Percentiles rank a stretch among this genome's conserved stretches.
These are phyloP conservation scores for Stagonosporopsis chrysanthemi DNA, from an alignment of 2,329 filamentous ascomycete genomes.

Conservation along the genomic window DNA sequence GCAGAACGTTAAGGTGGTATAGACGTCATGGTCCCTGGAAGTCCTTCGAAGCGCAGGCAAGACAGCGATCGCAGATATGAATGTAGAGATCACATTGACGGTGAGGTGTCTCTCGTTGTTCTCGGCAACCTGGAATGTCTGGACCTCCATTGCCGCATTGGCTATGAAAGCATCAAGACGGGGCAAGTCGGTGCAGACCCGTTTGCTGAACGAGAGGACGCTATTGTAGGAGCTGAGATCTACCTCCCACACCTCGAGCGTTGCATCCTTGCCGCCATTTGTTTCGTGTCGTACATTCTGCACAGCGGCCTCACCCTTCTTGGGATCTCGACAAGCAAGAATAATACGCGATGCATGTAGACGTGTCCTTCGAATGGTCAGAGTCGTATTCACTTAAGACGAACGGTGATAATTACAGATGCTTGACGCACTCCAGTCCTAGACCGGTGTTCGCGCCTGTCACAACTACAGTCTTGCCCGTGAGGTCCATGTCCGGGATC, in stretches of 20 bases:
- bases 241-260: slow-evolving; percentile 17
- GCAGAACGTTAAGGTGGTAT: slow-evolving; percentile 16
- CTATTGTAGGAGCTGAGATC: slow-evolving; percentile 9
- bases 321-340: slow-evolving; percentile 10
- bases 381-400: neutral
- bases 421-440: slow-evolving; percentile 18
- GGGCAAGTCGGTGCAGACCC: slow-evolving; percentile 4
- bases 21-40: slow-evolving; percentile 1
- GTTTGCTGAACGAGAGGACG: slow-evolving; percentile 10
- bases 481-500: slow-evolving; percentile 10
- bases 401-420: slow-evolving; percentile 11
- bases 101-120: slow-evolving; percentile 36
- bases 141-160: slow-evolving; percentile 21
- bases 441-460: slow-evolving; percentile 22
- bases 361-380: neutral
- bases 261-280: slow-evolving; percentile 1
- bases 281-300: slow-evolving; percentile 3
- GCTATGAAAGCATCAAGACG: slow-evolving; percentile 25
- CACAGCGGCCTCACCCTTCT: slow-evolving; percentile 11
- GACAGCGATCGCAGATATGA: slow-evolving; percentile 29
- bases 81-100: slow-evolving; percentile 35
- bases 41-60: slow-evolving; percentile 24
- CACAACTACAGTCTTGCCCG: slow-evolving; percentile 16
- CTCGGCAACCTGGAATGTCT: slow-evolving; percentile 23
- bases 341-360: slow-evolving; percentile 6